Evolutionary conservation across 352 stramenopile genomes (phyloP).

Genomic region (Globisporangium cystogenes): DNA sequence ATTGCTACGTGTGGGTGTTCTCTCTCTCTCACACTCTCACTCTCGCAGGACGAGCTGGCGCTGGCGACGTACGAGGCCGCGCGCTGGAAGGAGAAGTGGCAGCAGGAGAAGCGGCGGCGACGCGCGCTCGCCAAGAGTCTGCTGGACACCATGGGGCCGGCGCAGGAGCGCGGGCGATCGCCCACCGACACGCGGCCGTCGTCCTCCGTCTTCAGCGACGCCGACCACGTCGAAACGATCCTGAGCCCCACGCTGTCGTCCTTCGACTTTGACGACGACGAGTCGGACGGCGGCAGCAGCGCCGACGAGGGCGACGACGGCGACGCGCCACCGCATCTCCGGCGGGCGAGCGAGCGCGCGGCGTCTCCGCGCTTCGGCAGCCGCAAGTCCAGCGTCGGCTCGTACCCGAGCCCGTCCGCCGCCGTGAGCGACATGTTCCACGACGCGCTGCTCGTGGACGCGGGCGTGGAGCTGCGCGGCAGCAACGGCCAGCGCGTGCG

Average conservation of each 20-base stretch:
- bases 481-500: conserved; percentile 21
- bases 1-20: background rate
- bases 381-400: conserved; percentile 4
- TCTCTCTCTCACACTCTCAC: background rate
- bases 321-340: background rate
- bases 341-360: background rate
- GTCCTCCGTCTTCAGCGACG: conserved; percentile 41
- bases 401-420: background rate
- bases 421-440: background rate
- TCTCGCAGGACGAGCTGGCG: conserved; percentile 45
- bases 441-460: conserved; percentile 15
- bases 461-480: conserved; percentile 25
- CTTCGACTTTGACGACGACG: conserved; percentile 76
- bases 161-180: conserved; percentile 21
- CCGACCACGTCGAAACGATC: conserved; percentile 53
- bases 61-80: conserved; percentile 61
- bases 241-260: conserved; percentile 81
- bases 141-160: conserved; percentile 51
- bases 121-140: conserved; percentile 61
- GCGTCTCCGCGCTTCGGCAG: background rate
- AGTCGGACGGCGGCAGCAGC: conserved; percentile 3
- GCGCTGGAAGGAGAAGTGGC: conserved; percentile 80
- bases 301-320: background rate
- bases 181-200: conserved; percentile 21
- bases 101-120: conserved; percentile 60